Evolutionary conservation across 106 monocot genomes (phyloP), one percentile per base, ranked within the genome.

Genomic region (Apostasia shenzhenica): DNA sequence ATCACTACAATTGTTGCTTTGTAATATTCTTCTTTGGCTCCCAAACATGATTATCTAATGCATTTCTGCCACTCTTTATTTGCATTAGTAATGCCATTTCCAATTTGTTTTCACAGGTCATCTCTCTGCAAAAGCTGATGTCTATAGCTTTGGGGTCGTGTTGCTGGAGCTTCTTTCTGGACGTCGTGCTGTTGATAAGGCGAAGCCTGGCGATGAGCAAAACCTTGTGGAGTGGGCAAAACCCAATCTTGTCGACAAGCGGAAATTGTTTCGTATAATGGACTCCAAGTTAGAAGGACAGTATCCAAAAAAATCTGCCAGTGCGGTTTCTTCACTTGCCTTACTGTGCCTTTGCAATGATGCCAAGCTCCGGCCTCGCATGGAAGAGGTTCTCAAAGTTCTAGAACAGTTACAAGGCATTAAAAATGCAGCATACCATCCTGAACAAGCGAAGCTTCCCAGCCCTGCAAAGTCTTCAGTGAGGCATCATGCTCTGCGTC

Each of bases 61-160:
- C 26, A 26, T 26, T 26, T 60, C 41, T 10, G 9, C 41, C 41
- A 60, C 2, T 60, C 41, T 8, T 60, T 41, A 41, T 7, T 3
- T 60, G 10, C 40, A 42, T 41, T 4, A 6, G 6, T 39, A 26
- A 26, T 10, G 8, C 60, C 2, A 2, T 4, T 26, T 60, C 41
- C 38, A 41, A 60, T 41, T 41, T 6, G 41, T 40, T 41, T 8
- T 60, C 5, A 60, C 61, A 76, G 76, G 76, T 26, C 76, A 68
- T 8, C 61, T 76, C 10, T 76, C 76, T 41, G 67, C 47, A 62
- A 76, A 68, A 61, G 76, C 77, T 14, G 77, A 77, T 64, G 77
- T 77, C 39, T 77, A 77, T 64, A 77, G 77, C 70, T 77, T 77
- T 48, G 77, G 77, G 5, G 77, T 77, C 12, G 77, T 77, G 52